Conservation (phyloP, 495 filamentous ascomycete species). For the Penicillium dipodomyicola region DNA sequence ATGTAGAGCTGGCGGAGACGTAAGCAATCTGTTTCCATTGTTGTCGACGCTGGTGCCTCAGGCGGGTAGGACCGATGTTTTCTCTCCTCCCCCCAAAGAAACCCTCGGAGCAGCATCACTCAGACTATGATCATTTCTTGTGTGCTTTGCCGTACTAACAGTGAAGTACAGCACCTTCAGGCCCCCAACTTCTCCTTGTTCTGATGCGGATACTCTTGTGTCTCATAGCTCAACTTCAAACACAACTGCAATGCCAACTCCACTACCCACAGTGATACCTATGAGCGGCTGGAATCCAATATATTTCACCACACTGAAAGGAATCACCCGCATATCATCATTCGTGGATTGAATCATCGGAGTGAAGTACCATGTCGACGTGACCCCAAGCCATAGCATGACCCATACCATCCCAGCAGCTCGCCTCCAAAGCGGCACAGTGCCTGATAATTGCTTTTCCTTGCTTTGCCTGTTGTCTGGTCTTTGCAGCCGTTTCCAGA, state of each 20-base stretch:
- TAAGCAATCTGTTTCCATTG: too few relatives aligned
- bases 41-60: too few relatives aligned
- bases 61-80: too few relatives aligned
- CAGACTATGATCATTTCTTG: too few relatives aligned
- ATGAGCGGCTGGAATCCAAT: conserved; percentile 4
- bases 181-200: neutral
- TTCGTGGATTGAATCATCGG: conserved; percentile 18
- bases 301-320: conserved; percentile 4
- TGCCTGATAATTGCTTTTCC: neutral
- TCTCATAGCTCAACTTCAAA: conserved; percentile 6
- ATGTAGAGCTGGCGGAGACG: neutral
- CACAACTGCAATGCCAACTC: neutral
- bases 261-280: neutral
- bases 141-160: too few relatives aligned
- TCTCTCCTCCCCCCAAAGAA: too few relatives aligned
- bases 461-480: neutral
- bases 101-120: too few relatives aligned
- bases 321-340: conserved; percentile 14
- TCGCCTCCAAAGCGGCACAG: conserved; percentile 4
- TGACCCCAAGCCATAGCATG: conserved; percentile 15
- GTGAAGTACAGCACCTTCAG: too few relatives aligned
- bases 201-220: neutral
- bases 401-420: conserved; percentile 11
- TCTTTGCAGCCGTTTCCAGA: neutral
- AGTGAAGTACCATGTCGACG: conserved; percentile 20